Base-by-base conservation (phyloP, 495 filamentous ascomycete species). In the Neurospora africana region DNA sequence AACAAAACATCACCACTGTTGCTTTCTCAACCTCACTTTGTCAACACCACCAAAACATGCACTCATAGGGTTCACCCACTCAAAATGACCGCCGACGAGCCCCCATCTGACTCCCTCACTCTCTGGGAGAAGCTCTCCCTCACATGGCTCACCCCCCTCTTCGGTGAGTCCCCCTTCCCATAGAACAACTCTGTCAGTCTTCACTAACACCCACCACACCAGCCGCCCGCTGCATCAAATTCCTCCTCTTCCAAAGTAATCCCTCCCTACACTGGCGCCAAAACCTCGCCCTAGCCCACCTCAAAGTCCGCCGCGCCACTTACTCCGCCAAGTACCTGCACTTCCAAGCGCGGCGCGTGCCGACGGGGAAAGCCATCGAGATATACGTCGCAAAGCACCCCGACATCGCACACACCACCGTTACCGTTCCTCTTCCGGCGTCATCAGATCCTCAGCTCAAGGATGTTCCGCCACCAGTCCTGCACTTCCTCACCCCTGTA, bases 181-280 rank as follows among this genome's bases (percentile, higher is more conserved):
- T n/a, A n/a, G n/a, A n/a, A n/a, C n/a, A n/a, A n/a, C n/a, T n/a
- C n/a, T n/a, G n/a, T n/a, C n/a, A n/a, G 2, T 13, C 0, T 15
- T 61, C 27, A 33, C 53, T 65, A 65, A 65, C 53, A 65, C 13
- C 53, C 13, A 30, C 53, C 27, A 36, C 53, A n/a, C n/a, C n/a
- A 61, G 53, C 27, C 6, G 15, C 27, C 2, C 44, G 44, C 2
- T 53, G 21, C 44, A 53, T 53, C 44, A 11, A 23, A 13, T 61
- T 33, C 27, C 53, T 61, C 6, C 13, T 61, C 27, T 23, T 74
- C 19, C 69, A 70, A 2, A 8, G 33, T 5, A 73, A 70, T 33
- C 15, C 65, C 4, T 15, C 21, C n/a, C 74, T 77, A 4, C 75
- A 76, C 38, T 75, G 70, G 72, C 75, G 74, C 0, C 75, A 77